Percentiles rank a stretch among this genome's conserved stretches.
Conservation (phyloP, 1,284 basidiomycete species). For the Quambalaria eucalypti region DNA sequence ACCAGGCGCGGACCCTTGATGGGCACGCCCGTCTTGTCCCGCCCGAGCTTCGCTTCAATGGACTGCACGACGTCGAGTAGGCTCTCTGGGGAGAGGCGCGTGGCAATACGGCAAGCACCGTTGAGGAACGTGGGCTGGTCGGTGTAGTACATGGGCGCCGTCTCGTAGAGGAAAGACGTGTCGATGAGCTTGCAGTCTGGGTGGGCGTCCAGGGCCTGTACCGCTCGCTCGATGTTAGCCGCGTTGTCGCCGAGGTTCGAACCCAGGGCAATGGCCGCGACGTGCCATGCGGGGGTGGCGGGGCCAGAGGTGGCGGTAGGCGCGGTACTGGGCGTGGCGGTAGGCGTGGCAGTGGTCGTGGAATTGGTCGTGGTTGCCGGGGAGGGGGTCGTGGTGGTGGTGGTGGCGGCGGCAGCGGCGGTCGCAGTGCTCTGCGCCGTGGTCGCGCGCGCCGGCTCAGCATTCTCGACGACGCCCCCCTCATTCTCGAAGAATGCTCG, state of each 20-base stretch:
- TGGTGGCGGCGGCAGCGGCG: neutral
- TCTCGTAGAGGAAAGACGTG: conserved; percentile 89
- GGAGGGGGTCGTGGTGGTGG: neutral
- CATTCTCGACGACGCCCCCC: neutral
- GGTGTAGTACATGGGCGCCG: conserved; percentile 85
- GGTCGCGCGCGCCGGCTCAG: neutral
- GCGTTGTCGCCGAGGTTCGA: conserved; percentile 84
- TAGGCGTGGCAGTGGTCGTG: neutral
- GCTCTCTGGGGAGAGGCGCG: conserved; percentile 58
- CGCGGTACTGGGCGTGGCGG: neutral
- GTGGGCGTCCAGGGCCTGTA: conserved; percentile 50
- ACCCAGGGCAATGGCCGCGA: conserved; percentile 69
- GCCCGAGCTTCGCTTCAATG: conserved; percentile 68
- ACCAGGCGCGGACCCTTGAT: conserved; percentile 81
- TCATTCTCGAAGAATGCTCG: conserved; percentile 44
- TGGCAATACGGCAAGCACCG: conserved; percentile 73
- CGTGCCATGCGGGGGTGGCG: conserved; percentile 18
- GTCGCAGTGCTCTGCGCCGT: neutral
- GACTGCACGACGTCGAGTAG: conserved; percentile 65
- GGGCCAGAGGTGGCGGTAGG: neutral
- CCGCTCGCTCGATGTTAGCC: conserved; percentile 69
- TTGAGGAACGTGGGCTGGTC: conserved; percentile 86
- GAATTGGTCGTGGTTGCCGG: too few relatives aligned
- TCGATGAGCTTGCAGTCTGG: conserved; percentile 53
- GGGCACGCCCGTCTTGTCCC: conserved; percentile 60